phyloP scores from a whole-genome alignment of 176 grass and related monocot species.

The Melocanna baccifera region DNA sequence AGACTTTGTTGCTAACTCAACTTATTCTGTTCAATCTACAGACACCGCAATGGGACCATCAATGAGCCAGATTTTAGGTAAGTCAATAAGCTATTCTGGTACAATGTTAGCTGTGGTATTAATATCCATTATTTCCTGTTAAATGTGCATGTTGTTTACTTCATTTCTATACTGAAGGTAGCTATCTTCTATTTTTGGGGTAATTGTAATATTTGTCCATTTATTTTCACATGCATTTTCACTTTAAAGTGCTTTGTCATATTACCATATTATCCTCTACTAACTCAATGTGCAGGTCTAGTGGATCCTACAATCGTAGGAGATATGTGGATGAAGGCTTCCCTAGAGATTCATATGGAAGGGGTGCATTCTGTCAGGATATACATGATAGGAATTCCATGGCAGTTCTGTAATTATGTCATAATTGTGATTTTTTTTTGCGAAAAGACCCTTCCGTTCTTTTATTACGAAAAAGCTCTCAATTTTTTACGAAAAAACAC shows the following conservation, averaged over 20 bases:
- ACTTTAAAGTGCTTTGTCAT: conserved; percentile 9
- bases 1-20: too few species aligned
- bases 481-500: too few species aligned
- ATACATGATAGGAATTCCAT: conserved; percentile 68
- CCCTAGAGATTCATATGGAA: conserved; percentile 66
- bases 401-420: too few species aligned
- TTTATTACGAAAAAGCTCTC: too few species aligned
- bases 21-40: conserved; percentile 99
- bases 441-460: too few species aligned
- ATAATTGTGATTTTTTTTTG: too few species aligned
- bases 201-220: neutral
- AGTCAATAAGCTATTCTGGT: neutral
- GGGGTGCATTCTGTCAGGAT: conserved; percentile 54
- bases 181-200: neutral
- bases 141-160: neutral
- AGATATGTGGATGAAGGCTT: conserved; percentile 68
- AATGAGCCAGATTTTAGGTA: conserved; percentile 80
- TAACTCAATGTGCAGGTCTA: conserved; percentile 65
- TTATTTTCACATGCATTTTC: neutral
- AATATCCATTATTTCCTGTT: neutral
- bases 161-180: neutral
- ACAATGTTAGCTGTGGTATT: neutral
- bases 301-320: conserved; percentile 75
- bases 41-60: conserved; percentile 69
- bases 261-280: conserved; percentile 40